phyloP scores from a whole-genome alignment of 768 basidiomycete genomes.

The Leccinum sublutescens region DNA sequence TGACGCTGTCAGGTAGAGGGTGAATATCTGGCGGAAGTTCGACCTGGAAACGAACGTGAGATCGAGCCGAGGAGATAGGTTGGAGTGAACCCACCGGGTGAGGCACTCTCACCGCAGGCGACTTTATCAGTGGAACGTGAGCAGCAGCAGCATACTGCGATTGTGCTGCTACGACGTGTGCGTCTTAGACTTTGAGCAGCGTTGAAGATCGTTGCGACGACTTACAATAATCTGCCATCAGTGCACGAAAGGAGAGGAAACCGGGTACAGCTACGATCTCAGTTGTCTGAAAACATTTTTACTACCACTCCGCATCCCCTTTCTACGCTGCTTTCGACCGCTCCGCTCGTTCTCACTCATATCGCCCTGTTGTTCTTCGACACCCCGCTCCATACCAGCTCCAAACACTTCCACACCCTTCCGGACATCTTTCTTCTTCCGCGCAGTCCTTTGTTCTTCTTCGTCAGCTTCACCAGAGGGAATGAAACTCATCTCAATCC shows the following conservation, averaged over 20 bases:
- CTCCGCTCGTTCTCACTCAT: constrained; percentile 65
- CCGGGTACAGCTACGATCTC: constrained; percentile 12
- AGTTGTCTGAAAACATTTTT: constrained; percentile 70
- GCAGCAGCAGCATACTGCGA: constrained; percentile 79
- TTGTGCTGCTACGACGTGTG: constrained; percentile 24
- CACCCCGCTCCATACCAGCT: constrained; percentile 84
- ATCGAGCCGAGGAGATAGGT: background rate
- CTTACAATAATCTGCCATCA: constrained; percentile 26
- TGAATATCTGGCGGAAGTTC: constrained; percentile 89
- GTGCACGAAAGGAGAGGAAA: background rate
- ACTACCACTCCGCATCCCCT: constrained; percentile 83
- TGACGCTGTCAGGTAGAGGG: constrained; percentile 87
- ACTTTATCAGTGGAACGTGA: constrained; percentile 85
- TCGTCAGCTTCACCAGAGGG: constrained; percentile 43
- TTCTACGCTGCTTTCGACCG: constrained; percentile 78
- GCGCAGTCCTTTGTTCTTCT: constrained; percentile 15
- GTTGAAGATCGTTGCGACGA: background rate
- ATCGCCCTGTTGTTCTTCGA: constrained; percentile 44
- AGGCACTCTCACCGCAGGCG: constrained; percentile 88
- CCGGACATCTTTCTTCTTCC: constrained; percentile 37
- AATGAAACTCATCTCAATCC: constrained; percentile 83
- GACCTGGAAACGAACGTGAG: constrained; percentile 49
- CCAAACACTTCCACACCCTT: constrained; percentile 81
- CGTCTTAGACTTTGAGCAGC: constrained; percentile 1
- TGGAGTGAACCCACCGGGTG: constrained; percentile 49